Evolutionary conservation across 768 basidiomycete genomes (phyloP), one percentile per base, ranked within the genome.

Genomic region (Kondoa malvinella): DNA sequence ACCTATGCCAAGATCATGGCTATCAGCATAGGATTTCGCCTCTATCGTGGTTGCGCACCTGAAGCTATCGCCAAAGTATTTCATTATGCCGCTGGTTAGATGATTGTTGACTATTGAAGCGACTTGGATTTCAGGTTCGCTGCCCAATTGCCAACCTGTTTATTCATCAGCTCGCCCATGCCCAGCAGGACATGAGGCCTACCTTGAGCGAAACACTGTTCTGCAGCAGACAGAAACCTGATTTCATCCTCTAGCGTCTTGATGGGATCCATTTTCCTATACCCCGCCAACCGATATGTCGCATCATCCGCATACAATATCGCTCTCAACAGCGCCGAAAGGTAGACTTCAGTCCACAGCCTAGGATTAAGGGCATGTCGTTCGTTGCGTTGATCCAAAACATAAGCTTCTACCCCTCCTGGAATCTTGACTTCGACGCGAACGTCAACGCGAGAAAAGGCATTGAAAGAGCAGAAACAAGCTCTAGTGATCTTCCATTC

Each of bases 391-490:
- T 95, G 77, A 77, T 97, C 95, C 25, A 97, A 85, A 32, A 89
- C 87, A 77, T 95, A 96, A 2, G 92, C 88, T 71, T 86, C 84
- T 17, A 99, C 95, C 15, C 95, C 94, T 31, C 95, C 95, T 0
- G 95, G 95, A 63, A 99, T 97, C 78, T 94, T 95, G 69, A 96
- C 95, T 71, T 99, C 95, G 4, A 99, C 92, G 40, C 94, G 84
- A 32, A 97, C 85, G 75, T 99, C 95, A 64, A 97, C 89, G 31
- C 95, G 81, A 50, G 92, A 92, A 76, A 99, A 99, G 12, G 95
- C 95, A 76, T 99, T 95, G 80, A 95, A 99, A 78, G 71, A 31
- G 25, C 91, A 99, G 75, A 89, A 99, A 65, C 87, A 90, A 1
- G 95, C 95, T 73, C 87, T 87, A 69, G 86, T 82, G 26, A 99